Conservation (phyloP, 768 basidiomycete species). For the Tylopilus sp. region DNA sequence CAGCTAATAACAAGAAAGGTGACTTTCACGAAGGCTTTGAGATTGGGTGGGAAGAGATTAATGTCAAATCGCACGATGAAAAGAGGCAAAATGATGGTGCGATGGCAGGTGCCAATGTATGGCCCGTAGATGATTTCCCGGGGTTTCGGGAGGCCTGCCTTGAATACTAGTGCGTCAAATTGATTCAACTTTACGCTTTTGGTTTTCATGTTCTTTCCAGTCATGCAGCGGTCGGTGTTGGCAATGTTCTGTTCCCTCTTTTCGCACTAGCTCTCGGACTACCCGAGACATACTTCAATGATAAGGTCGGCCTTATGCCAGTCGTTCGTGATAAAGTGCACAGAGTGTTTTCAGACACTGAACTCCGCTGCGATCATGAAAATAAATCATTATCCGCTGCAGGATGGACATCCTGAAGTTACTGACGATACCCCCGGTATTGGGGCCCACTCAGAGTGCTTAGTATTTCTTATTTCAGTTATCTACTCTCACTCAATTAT, state of each 20-base stretch:
- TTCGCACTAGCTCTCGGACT: constrained; percentile 68
- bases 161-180: constrained; percentile 57
- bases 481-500: not conserved
- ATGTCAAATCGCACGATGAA: constrained; percentile 24
- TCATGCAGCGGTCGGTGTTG: constrained; percentile 50
- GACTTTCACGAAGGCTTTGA: constrained; percentile 93
- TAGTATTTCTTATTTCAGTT: not conserved
- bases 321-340: not conserved
- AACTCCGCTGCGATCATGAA: constrained; percentile 65
- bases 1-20: constrained; percentile 58
- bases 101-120: constrained; percentile 74
- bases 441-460: constrained; percentile 76
- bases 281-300: constrained; percentile 58
- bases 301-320: constrained; percentile 46
- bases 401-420: constrained; percentile 43
- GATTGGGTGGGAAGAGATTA: constrained; percentile 65
- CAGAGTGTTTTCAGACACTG: constrained; percentile 40
- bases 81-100: constrained; percentile 42
- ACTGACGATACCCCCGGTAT: constrained; percentile 77
- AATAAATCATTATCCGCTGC: constrained; percentile 74
- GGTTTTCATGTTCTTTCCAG: constrained; percentile 34
- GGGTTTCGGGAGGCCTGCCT: constrained; percentile 59
- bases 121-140: constrained; percentile 63
- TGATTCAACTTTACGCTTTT: constrained; percentile 14
- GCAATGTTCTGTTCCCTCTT: constrained; percentile 59